Evolutionary conservation across 768 basidiomycete species (phyloP).

Genomic region (Leucocoprinus sp.): DNA sequence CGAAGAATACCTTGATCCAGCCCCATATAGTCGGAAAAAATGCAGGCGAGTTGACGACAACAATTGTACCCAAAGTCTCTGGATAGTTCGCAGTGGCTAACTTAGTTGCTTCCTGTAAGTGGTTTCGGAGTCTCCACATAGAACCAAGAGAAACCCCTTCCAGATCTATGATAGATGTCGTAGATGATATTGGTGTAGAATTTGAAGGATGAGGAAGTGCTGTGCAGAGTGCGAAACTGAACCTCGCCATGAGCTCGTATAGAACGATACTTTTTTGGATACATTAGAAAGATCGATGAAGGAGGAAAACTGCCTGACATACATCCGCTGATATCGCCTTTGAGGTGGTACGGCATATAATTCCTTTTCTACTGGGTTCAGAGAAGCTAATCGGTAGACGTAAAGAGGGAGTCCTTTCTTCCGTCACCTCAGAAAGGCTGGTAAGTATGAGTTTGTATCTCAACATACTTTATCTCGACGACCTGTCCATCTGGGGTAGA

Average conservation of each 20-base stretch:
- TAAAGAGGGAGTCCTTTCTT: slow-evolving; percentile 67
- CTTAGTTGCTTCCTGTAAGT: slow-evolving; percentile 67
- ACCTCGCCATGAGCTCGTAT: slow-evolving; percentile 60
- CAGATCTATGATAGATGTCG: slow-evolving; percentile 70
- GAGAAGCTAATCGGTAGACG: slow-evolving; percentile 65
- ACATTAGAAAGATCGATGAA: background rate
- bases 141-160: slow-evolving; percentile 47
- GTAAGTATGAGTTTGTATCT: background rate
- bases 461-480: slow-evolving; percentile 58
- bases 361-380: slow-evolving; percentile 52
- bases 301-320: slow-evolving; percentile 18
- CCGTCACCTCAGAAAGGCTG: background rate
- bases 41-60: slow-evolving; percentile 69
- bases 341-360: slow-evolving; percentile 44
- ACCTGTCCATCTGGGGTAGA: slow-evolving; percentile 80
- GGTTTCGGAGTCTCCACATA: slow-evolving; percentile 63
- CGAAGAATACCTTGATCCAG: slow-evolving; percentile 60
- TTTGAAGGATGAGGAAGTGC: slow-evolving; percentile 44
- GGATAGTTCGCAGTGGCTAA: slow-evolving; percentile 79
- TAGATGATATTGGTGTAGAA: slow-evolving; percentile 50
- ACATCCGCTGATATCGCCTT: slow-evolving; percentile 66
- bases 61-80: slow-evolving; percentile 62
- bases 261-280: slow-evolving; percentile 41
- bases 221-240: slow-evolving; percentile 57
- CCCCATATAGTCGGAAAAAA: slow-evolving; percentile 82